A percentile compares a stretch with the other conserved stretches of the same genome.
Conservation (phyloP, 495 filamentous ascomycete species). For the Aspergillus wentii region DNA sequence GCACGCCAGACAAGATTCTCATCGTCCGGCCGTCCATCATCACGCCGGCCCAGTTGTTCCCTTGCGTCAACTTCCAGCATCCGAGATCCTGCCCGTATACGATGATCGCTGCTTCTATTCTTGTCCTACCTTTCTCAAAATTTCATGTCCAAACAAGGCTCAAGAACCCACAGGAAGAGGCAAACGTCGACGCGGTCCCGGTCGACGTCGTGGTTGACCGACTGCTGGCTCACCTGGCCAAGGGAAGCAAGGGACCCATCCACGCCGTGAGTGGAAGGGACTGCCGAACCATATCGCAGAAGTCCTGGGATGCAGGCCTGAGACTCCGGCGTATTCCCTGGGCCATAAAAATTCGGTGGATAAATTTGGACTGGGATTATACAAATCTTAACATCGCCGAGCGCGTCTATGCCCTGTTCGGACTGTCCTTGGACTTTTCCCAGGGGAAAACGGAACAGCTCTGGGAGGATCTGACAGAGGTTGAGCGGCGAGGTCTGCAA, state of each 20-base stretch:
- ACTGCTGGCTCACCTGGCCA: slow-evolving; percentile 18
- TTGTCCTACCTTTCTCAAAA: background rate
- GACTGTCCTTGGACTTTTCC: slow-evolving; percentile 23
- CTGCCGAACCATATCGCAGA: slow-evolving; percentile 10
- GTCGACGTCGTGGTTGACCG: slow-evolving; percentile 30
- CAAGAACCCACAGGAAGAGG: slow-evolving; percentile 17
- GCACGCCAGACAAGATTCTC: slow-evolving; percentile 1
- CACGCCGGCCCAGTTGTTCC: slow-evolving; percentile 5
- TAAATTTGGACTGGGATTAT: slow-evolving; percentile 22
- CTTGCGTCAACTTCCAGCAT: slow-evolving; percentile 6
- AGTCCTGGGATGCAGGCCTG: slow-evolving; percentile 23
- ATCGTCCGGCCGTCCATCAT: slow-evolving; percentile 16
- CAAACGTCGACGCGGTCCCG: slow-evolving; percentile 27
- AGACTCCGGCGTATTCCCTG: slow-evolving; percentile 19
- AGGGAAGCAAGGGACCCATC: slow-evolving; percentile 15
- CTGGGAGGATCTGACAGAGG: slow-evolving; percentile 4
- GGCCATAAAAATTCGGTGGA: slow-evolving; percentile 17
- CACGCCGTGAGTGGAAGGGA: slow-evolving; percentile 26
- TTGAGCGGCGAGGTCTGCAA: slow-evolving; percentile 6
- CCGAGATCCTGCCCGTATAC: slow-evolving; percentile 4
- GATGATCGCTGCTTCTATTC: background rate
- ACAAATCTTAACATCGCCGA: slow-evolving; percentile 19
- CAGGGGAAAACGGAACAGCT: slow-evolving; percentile 16
- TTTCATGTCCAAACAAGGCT: slow-evolving; percentile 11
- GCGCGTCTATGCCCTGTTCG: slow-evolving; percentile 21